These are phyloP conservation scores for Aspergillus spinulosporus DNA, from an alignment of 2,329 filamentous ascomycete species.

Conservation along the genomic window DNA sequence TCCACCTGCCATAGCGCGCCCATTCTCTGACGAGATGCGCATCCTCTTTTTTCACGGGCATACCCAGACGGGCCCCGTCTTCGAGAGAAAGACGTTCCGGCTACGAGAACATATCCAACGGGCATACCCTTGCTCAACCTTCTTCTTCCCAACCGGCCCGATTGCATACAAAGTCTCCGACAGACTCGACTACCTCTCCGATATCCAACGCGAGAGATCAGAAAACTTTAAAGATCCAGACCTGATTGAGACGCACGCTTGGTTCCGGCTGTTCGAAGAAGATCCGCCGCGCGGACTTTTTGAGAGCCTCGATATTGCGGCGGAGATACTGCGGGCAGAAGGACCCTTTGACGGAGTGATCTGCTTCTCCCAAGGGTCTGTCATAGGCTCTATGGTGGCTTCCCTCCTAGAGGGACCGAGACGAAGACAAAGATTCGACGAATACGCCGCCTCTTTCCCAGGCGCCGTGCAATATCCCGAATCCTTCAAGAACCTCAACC, in stretches of 20 bases:
- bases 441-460: background rate
- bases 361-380: background rate
- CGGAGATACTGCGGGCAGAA: background rate
- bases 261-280: constrained; percentile 1
- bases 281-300: background rate
- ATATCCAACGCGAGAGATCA: background rate
- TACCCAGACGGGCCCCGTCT: background rate
- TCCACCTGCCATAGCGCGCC: background rate
- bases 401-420: background rate
- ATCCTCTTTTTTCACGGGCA: constrained; percentile 1
- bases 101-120: background rate
- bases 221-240: background rate
- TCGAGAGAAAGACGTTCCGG: background rate
- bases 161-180: constrained; percentile 1
- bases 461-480: background rate
- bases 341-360: background rate
- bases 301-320: background rate
- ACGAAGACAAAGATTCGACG: background rate
- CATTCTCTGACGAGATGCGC: background rate
- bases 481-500: background rate
- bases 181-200: background rate
- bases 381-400: background rate
- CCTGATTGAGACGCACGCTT: background rate
- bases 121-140: background rate
- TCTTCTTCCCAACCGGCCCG: background rate